These are phyloP conservation scores for Alternaria conjuncta DNA, from an alignment of 2,329 filamentous ascomycete species.

Conservation along the genomic window DNA sequence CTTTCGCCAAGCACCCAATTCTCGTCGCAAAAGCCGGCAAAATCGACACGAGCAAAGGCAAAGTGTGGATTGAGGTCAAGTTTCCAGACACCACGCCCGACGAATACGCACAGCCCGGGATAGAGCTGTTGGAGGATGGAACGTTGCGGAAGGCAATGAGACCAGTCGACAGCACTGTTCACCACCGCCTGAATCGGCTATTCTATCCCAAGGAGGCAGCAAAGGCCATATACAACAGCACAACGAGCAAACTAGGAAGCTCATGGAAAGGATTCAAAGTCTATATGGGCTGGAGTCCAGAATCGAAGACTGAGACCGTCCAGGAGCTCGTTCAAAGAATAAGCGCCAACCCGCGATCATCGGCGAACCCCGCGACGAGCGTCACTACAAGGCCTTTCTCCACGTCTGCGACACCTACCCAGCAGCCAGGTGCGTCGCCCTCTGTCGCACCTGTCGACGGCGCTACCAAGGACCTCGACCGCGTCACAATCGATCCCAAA, in stretches of 20 bases:
- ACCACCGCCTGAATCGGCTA: conserved; percentile 43
- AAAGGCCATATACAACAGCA: conserved; percentile 32
- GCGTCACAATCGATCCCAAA: conserved; percentile 35
- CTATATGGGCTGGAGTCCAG: conserved; percentile 35
- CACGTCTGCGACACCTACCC: conserved; percentile 19
- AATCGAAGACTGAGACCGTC: conserved; percentile 16
- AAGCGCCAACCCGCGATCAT: conserved; percentile 7
- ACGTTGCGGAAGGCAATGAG: conserved; percentile 38
- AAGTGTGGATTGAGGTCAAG: conserved; percentile 56
- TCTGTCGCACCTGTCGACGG: conserved; percentile 13
- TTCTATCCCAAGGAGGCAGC: conserved; percentile 30
- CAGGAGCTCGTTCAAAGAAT: conserved; percentile 20
- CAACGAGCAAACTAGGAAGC: conserved; percentile 23
- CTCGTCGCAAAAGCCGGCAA: conserved; percentile 46
- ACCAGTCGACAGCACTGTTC: conserved; percentile 41
- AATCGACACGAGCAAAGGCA: conserved; percentile 50
- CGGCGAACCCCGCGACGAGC: conserved; percentile 4
- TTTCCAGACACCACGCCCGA: conserved; percentile 57
- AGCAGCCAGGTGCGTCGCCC: conserved; percentile 16
- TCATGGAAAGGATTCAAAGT: conserved; percentile 32
- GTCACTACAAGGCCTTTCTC: conserved; percentile 14
- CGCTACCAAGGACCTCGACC: conserved; percentile 25
- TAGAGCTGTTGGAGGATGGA: conserved; percentile 50
- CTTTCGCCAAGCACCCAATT: conserved; percentile 36
- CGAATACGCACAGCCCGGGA: conserved; percentile 57